Evolutionary conservation across 2,329 filamentous ascomycete species (phyloP).

Genomic region (Rhinocladiella mackenziei): DNA sequence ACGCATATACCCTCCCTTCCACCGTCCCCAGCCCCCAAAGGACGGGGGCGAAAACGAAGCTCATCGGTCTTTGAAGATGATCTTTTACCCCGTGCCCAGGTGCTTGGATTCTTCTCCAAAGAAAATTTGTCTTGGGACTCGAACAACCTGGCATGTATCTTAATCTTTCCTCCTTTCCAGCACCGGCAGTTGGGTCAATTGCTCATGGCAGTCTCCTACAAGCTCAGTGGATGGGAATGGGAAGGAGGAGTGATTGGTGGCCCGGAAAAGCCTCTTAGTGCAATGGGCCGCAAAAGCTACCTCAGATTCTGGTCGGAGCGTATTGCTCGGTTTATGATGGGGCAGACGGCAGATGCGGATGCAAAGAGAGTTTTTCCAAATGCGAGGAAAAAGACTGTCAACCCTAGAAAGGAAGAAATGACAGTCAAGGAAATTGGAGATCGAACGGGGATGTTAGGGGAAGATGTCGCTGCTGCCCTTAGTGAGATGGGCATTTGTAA

Average conservation of each 20-base stretch:
- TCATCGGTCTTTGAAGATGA: conserved; percentile 31
- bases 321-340: conserved; percentile 62
- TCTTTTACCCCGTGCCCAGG: conserved; percentile 44
- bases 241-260: conserved; percentile 69
- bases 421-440: conserved; percentile 69
- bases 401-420: conserved; percentile 44
- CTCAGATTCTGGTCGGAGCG: conserved; percentile 80
- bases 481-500: conserved; percentile 73
- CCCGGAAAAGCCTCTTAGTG: conserved; percentile 88
- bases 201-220: conserved; percentile 90
- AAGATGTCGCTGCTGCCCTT: conserved; percentile 75
- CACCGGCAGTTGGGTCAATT: conserved; percentile 81
- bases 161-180: conserved; percentile 95
- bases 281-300: conserved; percentile 79
- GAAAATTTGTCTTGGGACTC: conserved; percentile 99
- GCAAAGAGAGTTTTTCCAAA: conserved; percentile 33
- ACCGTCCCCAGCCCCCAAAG: conserved; percentile 14
- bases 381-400: conserved; percentile 36
- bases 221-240: conserved; percentile 73
- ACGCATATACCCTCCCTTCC: conserved; percentile 56
- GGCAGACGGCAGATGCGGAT: conserved; percentile 31
- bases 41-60: conserved; percentile 22
- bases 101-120: conserved; percentile 97
- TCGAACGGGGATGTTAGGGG: conserved; percentile 76
- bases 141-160: conserved; percentile 94